Evolutionary conservation across 164 flowering plant genomes (phyloP).

Genomic region (Akebia trifoliata): DNA sequence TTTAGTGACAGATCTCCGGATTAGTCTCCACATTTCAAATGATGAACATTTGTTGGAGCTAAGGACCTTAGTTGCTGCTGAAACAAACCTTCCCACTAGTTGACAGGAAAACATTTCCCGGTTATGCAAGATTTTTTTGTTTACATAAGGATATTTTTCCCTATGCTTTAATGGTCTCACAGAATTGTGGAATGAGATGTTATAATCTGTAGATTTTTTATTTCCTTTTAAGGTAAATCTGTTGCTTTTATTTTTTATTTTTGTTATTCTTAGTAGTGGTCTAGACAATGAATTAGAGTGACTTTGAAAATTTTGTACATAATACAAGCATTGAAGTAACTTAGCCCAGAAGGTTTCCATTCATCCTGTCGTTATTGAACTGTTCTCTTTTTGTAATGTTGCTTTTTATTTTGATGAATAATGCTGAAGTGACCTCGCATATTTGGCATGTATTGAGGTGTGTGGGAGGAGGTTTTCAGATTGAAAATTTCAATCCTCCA

Average conservation of each 20-base stretch:
- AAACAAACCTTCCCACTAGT: constrained; percentile 29
- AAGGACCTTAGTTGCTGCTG: constrained; percentile 60
- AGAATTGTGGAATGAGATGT: constrained; percentile 24
- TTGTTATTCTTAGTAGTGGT: constrained; percentile 19
- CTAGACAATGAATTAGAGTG: constrained; percentile 11
- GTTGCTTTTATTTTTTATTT: too few species aligned
- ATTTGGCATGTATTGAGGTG: too few species aligned
- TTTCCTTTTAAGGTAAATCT: too few species aligned
- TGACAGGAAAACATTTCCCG: constrained; percentile 15
- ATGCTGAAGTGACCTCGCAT: too few species aligned
- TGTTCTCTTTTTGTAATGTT: constrained; percentile 7
- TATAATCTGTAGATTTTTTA: constrained; percentile 16
- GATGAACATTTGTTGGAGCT: constrained; percentile 91
- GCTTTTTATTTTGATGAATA: too few species aligned
- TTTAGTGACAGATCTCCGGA: constrained; percentile 76
- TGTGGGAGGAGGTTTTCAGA: too few species aligned
- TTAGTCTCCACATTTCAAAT: constrained; percentile 74
- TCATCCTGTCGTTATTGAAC: not conserved
- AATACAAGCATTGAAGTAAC: constrained; percentile 25
- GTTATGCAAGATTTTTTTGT: constrained; percentile 3
- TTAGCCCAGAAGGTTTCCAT: not conserved
- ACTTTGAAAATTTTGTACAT: constrained; percentile 27
- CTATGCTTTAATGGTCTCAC: too few species aligned
- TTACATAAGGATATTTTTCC: constrained; percentile 15
- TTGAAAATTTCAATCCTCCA: too few species aligned